Conservation (phyloP, 106 monocot genomes). For the Iris macrosiphon region DNA sequence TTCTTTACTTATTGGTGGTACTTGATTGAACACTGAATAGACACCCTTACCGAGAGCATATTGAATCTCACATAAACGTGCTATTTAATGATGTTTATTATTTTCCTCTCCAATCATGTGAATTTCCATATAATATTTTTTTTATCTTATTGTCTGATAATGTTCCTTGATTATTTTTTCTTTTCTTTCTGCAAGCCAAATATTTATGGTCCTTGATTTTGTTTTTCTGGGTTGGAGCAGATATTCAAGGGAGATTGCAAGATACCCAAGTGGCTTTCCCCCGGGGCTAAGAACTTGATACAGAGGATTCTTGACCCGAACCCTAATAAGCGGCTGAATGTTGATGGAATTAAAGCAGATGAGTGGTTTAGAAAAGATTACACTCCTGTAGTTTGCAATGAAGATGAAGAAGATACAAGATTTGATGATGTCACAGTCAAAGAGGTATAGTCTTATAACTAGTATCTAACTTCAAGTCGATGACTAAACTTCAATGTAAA, state of each 20-base stretch:
- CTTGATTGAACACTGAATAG: no score
- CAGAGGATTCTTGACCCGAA: slow-evolving; percentile 86
- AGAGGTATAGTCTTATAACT: slow-evolving; percentile 30
- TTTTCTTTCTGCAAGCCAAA: no score
- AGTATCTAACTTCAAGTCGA: background rate
- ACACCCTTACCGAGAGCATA: no score
- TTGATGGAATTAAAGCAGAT: slow-evolving; percentile 69
- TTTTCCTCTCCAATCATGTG: no score
- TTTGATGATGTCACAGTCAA: slow-evolving; percentile 16
- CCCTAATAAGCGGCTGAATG: slow-evolving; percentile 55
- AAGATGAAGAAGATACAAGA: slow-evolving; percentile 62
- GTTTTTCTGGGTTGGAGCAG: slow-evolving; percentile 22
- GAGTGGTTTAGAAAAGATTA: slow-evolving; percentile 87
- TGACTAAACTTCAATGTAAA: background rate
- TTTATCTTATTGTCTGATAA: no score
- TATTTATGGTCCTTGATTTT: background rate
- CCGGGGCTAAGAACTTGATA: slow-evolving; percentile 56
- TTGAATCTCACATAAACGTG: no score
- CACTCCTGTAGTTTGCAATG: slow-evolving; percentile 44
- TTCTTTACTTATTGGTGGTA: no score
- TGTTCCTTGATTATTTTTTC: no score
- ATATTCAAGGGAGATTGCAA: slow-evolving; percentile 67
- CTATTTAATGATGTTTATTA: no score
- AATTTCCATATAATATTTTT: no score
- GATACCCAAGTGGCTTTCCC: slow-evolving; percentile 72